Base-by-base conservation (phyloP, 495 filamentous ascomycete species). In the Annulohypoxylon maeteangense region DNA sequence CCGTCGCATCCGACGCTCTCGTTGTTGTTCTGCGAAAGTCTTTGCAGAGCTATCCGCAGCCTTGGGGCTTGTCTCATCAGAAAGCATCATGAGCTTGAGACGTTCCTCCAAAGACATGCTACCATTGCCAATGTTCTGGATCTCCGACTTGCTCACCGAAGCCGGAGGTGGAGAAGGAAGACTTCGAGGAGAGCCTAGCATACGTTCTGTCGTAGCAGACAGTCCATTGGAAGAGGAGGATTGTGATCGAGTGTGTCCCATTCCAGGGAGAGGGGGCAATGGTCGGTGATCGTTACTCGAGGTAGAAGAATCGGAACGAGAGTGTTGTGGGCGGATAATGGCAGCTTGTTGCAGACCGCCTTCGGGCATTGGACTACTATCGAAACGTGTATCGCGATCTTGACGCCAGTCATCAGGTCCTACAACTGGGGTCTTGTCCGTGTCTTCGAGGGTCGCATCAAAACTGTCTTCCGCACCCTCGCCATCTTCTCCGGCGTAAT, bases 371-470 rank as follows among this genome's bases (percentile, higher is more conserved):
- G 90, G 88, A 72, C 89, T 90, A 44, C 84, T 87, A n/a, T 90
- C 86, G 72, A 93, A 97, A 0, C 89, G 87, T 54, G 95, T 89
- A 20, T 92, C 91, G 2, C 90, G 83, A 59, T 91, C 91, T 68
- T 93, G 91, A 47, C 91, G 87, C 95, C 95, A 99, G 73, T 97
- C 93, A 71, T 98, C 96, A 2, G 95, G 95, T 50, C 96, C 87
- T 27, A 99, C 95, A 20, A 99, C 96, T 2, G 95, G 95, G 0
- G 96, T 98, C 82, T 98, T 97, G 71, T 97, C 93, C 18, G 93
- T 92, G 75, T 99, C 95, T 79, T 98, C 95, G 23, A 97, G 86
- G 3, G 93, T 95, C 3, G 91, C 93, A 79, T 97, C 94, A 74
- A 97, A 97, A 79, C 93, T 97, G 76, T 97, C 94, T 44, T 97